Base-by-base conservation (phyloP, 768 basidiomycete species). In the Chalciporus pseudorubinellus region DNA sequence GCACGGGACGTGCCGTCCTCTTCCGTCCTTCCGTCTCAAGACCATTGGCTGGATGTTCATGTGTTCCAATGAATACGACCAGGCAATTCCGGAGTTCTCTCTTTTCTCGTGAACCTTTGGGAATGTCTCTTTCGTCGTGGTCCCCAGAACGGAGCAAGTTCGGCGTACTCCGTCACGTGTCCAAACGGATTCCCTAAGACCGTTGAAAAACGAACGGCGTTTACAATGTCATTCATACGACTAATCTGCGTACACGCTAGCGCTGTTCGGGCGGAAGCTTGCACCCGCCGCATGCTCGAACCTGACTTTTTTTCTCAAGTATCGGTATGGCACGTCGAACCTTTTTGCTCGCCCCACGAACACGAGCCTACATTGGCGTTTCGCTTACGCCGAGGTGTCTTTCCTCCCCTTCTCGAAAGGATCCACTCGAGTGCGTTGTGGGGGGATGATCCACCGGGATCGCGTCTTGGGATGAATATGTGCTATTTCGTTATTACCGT, bases 251-350 rank as follows among this genome's bases (percentile, higher is more conserved):
- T 46, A 43, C 55, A 52, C 39, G 44, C 41, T 42, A 49, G 51
- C 38, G 38, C 39, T 20, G 36, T 13, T 39, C 52, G 49, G 51
- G n/a, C n/a, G n/a, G n/a, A 60, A 48, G 53, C 51, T 56, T 41
- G 46, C 55, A 52, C 38, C 52, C 48, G 55, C 39, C 42, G 52
- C 52, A 63, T 29, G 49, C 55, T 48, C 41, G 41, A 53, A 42
- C 55, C 53, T 56, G 57, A 39, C 51, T 53, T 58, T 59, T 52
- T 60, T 59, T 26, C 47, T 36, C 34, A n/a, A n/a, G n/a, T n/a
- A n/a, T n/a, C n/a, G n/a, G 38, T 58, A 48, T 56, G 28, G 31
- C 28, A 58, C 50, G 18, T 42, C 44, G 50, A 14, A 16, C 20
- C 16, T 22, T n/a, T 13, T 44, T 19, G 46, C 31, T 41, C 39